A percentile compares a stretch with the other conserved stretches of the same genome.
Evolutionary conservation across 2,329 filamentous ascomycete species (phyloP).

Genomic region (Amylocarpus encephaloides): DNA sequence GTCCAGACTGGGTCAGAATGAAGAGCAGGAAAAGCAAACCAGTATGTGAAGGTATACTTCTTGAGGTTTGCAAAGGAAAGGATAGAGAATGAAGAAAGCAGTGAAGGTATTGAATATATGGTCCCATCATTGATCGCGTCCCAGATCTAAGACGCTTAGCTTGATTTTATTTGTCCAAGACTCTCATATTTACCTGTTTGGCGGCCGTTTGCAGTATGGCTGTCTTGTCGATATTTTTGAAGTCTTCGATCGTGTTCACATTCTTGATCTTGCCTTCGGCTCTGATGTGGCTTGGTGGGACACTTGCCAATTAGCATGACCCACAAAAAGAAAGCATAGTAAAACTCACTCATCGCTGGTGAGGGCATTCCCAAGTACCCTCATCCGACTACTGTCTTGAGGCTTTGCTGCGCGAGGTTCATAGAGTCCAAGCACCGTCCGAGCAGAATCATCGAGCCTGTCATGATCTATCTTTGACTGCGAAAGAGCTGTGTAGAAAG

Average conservation of each 20-base stretch:
- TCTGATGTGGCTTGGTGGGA: constrained; percentile 65
- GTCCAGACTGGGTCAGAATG: constrained; percentile 85
- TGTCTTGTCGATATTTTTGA: constrained; percentile 74
- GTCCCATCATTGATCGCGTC: constrained; percentile 94
- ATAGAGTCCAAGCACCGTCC: constrained; percentile 80
- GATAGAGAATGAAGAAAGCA: constrained; percentile 81
- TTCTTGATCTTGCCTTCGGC: constrained; percentile 94
- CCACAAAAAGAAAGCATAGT: neutral
- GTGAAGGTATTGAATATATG: constrained; percentile 89
- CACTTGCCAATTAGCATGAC: constrained; percentile 41
- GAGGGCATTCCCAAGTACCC: constrained; percentile 81
- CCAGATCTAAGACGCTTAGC: constrained; percentile 66
- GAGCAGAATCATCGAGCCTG: constrained; percentile 89
- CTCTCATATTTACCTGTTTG: constrained; percentile 54
- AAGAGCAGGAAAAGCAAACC: constrained; percentile 92
- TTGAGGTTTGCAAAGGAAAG: constrained; percentile 94
- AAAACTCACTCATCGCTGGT: constrained; percentile 69
- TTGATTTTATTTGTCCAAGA: neutral
- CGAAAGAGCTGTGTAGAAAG: constrained; percentile 91
- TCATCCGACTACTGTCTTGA: constrained; percentile 77
- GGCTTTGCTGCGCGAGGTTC: constrained; percentile 71
- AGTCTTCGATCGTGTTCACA: constrained; percentile 92
- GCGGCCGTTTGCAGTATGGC: constrained; percentile 74
- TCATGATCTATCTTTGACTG: constrained; percentile 93
- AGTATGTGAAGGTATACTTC: constrained; percentile 96